phyloP scores from a whole-genome alignment of 352 stramenopile species.

The Pythium diclinum region DNA sequence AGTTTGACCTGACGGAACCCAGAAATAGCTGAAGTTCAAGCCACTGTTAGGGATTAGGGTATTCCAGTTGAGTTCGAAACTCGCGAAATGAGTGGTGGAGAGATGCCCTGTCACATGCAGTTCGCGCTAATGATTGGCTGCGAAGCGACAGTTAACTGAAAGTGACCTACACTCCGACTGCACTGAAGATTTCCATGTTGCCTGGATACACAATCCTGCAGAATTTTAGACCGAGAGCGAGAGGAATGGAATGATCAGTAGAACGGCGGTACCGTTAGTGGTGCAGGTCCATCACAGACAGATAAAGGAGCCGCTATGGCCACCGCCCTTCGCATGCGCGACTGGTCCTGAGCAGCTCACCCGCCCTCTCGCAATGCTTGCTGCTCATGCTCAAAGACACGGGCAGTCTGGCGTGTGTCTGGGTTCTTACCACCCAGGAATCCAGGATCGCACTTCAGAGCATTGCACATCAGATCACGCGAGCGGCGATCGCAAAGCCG shows the following conservation, averaged over 20 bases:
- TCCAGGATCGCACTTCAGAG: too few species aligned
- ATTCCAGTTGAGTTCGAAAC: slow-evolving; percentile 1
- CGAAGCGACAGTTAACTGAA: slow-evolving; percentile 10
- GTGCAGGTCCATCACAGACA: background rate
- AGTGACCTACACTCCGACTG: background rate
- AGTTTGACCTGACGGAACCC: slow-evolving; percentile 12
- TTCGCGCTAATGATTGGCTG: slow-evolving; percentile 21
- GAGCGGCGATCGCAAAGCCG: background rate
- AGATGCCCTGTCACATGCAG: slow-evolving; percentile 30
- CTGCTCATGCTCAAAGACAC: too few species aligned
- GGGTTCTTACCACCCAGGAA: background rate
- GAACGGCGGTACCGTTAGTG: background rate
- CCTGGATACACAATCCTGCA: background rate
- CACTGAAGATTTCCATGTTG: too few species aligned
- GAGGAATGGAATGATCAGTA: too few species aligned
- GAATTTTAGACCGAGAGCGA: background rate
- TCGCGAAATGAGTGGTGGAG: slow-evolving; percentile 22
- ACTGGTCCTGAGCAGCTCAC: background rate
- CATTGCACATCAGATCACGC: background rate
- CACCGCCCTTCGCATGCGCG: background rate
- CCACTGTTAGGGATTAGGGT: slow-evolving; percentile 5
- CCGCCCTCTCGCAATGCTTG: background rate
- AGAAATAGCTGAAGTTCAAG: slow-evolving; percentile 27
- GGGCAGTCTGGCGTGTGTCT: background rate
- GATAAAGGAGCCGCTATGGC: background rate